A percentile compares a stretch with the other conserved stretches of the same genome.
phyloP scores from a whole-genome alignment of 2,329 filamentous ascomycete species.

The Paecilomyces variotii region DNA sequence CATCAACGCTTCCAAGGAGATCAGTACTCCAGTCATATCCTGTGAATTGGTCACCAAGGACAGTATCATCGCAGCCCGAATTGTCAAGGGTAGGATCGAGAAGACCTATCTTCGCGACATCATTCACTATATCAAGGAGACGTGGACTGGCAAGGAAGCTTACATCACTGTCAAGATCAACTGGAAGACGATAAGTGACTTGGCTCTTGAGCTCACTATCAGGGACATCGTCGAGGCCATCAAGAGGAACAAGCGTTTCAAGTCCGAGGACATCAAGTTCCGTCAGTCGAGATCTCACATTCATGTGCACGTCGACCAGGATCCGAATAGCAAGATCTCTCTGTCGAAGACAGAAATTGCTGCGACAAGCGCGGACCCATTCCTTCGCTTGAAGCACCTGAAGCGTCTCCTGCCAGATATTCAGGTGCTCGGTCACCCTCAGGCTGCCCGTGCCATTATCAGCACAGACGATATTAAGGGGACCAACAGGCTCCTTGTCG shows the following conservation, averaged over 20 bases:
- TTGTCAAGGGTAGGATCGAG: slow-evolving; percentile 89
- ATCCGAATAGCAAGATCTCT: slow-evolving; percentile 23
- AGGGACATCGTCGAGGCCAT: slow-evolving; percentile 71
- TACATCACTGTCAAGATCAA: slow-evolving; percentile 79
- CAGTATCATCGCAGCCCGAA: slow-evolving; percentile 70
- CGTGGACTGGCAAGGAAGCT: slow-evolving; percentile 69
- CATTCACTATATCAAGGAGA: slow-evolving; percentile 74
- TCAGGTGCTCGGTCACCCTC: slow-evolving; percentile 83
- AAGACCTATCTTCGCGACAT: slow-evolving; percentile 85
- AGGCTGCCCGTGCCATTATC: slow-evolving; percentile 80
- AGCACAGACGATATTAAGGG: slow-evolving; percentile 65
- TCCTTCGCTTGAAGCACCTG: slow-evolving; percentile 67
- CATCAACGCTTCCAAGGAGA: slow-evolving; percentile 92
- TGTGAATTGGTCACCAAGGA: slow-evolving; percentile 73
- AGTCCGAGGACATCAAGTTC: slow-evolving; percentile 56
- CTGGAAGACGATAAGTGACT: slow-evolving; percentile 64
- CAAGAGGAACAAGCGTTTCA: slow-evolving; percentile 69
- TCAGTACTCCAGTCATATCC: slow-evolving; percentile 88
- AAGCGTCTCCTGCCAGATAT: slow-evolving; percentile 74
- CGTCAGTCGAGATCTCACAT: slow-evolving; percentile 48
- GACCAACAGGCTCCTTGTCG: slow-evolving; percentile 70
- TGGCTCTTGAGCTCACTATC: slow-evolving; percentile 72
- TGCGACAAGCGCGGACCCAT: slow-evolving; percentile 36
- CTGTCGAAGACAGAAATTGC: slow-evolving; percentile 36
- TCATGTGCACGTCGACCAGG: slow-evolving; percentile 59